These are phyloP conservation scores for Phenoliferia sp. DNA, from an alignment of 1,284 basidiomycete genomes.

Conservation along the genomic window DNA sequence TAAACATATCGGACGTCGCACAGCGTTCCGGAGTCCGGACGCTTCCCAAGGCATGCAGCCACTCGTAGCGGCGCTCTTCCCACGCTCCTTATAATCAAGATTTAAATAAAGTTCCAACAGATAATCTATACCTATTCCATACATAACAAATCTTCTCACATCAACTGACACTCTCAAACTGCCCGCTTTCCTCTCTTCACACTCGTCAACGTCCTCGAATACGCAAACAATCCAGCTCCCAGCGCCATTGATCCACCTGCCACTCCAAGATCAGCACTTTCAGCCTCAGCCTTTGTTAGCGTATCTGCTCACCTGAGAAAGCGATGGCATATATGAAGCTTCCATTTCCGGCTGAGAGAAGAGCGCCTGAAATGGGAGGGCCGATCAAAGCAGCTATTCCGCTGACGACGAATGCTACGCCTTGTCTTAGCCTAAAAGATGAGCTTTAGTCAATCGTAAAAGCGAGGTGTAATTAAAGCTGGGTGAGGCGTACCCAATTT, in stretches of 20 bases:
- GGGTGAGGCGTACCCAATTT: slow-evolving; percentile 8
- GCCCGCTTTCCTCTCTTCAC: background rate
- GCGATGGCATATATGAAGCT: background rate
- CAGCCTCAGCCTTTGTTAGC: background rate
- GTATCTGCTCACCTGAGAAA: background rate
- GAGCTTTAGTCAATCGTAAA: background rate
- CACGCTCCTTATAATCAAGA: too few relatives aligned
- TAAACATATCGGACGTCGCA: too few relatives aligned
- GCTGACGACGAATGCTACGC: slow-evolving; percentile 7
- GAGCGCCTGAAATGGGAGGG: slow-evolving; percentile 6
- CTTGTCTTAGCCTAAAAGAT: background rate
- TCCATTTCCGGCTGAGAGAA: background rate
- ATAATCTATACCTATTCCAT: too few relatives aligned
- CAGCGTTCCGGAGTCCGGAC: too few relatives aligned
- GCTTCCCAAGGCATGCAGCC: too few relatives aligned
- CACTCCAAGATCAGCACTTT: background rate
- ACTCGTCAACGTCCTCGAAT: background rate
- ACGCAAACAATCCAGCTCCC: background rate
- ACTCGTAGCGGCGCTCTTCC: too few relatives aligned
- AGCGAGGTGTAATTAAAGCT: background rate
- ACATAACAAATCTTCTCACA: too few relatives aligned
- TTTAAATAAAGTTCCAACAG: too few relatives aligned
- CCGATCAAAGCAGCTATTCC: slow-evolving; percentile 1
- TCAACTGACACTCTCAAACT: too few relatives aligned
- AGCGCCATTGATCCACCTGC: background rate